Evolutionary conservation across 164 flowering plant genomes (phyloP).

Genomic region (Amborella trichopoda): DNA sequence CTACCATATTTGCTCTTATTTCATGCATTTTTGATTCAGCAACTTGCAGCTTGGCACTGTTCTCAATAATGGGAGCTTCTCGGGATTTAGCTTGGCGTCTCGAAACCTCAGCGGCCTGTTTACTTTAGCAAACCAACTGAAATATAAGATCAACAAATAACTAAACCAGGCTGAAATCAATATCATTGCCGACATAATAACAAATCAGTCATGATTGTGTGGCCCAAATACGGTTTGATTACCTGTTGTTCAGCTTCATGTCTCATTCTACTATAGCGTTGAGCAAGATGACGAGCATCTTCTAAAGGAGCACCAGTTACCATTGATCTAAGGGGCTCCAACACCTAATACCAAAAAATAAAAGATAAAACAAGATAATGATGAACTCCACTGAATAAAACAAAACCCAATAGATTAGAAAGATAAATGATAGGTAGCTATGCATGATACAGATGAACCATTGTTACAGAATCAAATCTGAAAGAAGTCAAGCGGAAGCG

Average conservation of each 20-base stretch:
- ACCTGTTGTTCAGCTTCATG: slow-evolving; percentile 98
- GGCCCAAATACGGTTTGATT: slow-evolving; percentile 10
- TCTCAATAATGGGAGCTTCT: slow-evolving; percentile 68
- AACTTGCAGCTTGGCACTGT: slow-evolving; percentile 63
- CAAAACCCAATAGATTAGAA: too few species aligned
- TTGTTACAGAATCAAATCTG: too few species aligned
- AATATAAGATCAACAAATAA: not conserved
- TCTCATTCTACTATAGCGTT: slow-evolving; percentile 96
- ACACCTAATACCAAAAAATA: slow-evolving; percentile 34
- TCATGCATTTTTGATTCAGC: slow-evolving; percentile 88
- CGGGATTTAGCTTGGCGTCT: slow-evolving; percentile 65
- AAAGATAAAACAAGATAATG: too few species aligned
- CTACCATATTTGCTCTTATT: slow-evolving; percentile 86
- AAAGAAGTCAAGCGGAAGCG: too few species aligned
- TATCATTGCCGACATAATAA: too few species aligned
- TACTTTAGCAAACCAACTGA: slow-evolving; percentile 7
- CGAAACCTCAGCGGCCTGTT: slow-evolving; percentile 76
- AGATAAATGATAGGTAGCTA: too few species aligned
- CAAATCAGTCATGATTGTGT: too few species aligned
- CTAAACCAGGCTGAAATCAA: too few species aligned
- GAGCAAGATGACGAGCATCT: slow-evolving; percentile 99
- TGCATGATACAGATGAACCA: too few species aligned
- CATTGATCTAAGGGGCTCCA: slow-evolving; percentile 93
- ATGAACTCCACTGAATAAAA: too few species aligned
- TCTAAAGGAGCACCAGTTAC: slow-evolving; percentile 75